phyloP scores from a whole-genome alignment of 176 grass and related monocot species.

The Musa beccarii region DNA sequence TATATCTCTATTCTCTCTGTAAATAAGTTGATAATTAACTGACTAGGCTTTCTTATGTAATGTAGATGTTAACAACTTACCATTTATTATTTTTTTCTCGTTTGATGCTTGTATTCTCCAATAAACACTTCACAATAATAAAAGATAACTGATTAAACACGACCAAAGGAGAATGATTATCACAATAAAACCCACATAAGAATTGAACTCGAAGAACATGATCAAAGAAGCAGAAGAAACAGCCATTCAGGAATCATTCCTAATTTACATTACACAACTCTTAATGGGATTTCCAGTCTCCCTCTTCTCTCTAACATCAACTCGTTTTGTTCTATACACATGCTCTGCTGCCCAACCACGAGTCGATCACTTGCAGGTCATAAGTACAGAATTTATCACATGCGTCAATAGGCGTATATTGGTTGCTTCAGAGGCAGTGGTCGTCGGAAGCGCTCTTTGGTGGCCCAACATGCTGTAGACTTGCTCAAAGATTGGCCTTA shows the following conservation, averaged over 20 bases:
- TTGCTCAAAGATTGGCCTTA: conserved; percentile 84
- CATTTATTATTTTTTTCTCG: too few species aligned
- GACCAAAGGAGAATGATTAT: neutral
- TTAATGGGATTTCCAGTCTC: conserved; percentile 1
- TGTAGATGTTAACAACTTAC: too few species aligned
- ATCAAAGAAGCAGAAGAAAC: neutral
- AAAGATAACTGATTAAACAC: neutral
- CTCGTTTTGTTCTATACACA: neutral
- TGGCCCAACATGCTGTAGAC: conserved; percentile 45
- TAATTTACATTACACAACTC: conserved; percentile 9
- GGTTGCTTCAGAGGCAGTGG: conserved; percentile 26
- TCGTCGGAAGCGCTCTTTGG: conserved; percentile 41
- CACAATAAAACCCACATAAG: neutral
- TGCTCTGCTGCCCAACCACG: neutral
- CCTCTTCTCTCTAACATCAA: neutral
- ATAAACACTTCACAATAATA: too few species aligned
- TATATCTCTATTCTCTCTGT: neutral
- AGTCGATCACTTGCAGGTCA: conserved; percentile 61
- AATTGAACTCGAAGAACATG: neutral
- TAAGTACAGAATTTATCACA: conserved; percentile 74
- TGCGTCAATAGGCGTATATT: conserved; percentile 62
- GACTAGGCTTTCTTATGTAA: too few species aligned
- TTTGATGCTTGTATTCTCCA: too few species aligned
- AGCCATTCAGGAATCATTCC: neutral
- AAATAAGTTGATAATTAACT: neutral